A percentile compares a stretch with the other conserved stretches of the same genome.
Conservation (phyloP, 352 stramenopile species). For the Phytophthora pinifolia region DNA sequence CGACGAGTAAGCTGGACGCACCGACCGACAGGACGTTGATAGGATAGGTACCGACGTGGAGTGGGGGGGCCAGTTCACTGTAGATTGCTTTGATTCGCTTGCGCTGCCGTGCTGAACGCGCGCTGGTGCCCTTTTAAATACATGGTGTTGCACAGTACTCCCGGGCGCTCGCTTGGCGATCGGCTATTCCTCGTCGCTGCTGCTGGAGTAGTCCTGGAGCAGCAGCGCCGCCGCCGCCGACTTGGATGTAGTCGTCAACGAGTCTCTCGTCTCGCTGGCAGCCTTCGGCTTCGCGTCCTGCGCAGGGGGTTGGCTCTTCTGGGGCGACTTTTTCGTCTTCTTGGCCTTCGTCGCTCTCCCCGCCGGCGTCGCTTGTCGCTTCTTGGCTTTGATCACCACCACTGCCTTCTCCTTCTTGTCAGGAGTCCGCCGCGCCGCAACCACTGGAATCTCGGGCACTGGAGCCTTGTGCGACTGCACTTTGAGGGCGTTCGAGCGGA, state of each 20-base stretch:
- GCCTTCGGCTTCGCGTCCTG: neutral
- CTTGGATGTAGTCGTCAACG: neutral
- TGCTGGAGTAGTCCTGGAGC: slow-evolving; percentile 61
- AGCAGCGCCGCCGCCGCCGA: slow-evolving; percentile 18
- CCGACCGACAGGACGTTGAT: slow-evolving; percentile 15
- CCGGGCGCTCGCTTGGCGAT: too few relatives aligned
- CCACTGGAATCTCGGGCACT: slow-evolving; percentile 15
- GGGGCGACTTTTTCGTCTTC: slow-evolving; percentile 25
- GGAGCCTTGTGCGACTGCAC: slow-evolving; percentile 47
- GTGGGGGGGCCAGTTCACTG: slow-evolving; percentile 17
- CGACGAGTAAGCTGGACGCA: slow-evolving; percentile 41
- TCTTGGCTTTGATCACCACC: slow-evolving; percentile 62
- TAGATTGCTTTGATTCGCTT: slow-evolving; percentile 35
- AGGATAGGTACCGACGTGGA: slow-evolving; percentile 20
- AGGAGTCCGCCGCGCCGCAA: neutral
- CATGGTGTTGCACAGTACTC: slow-evolving; percentile 20
- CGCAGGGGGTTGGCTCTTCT: slow-evolving; percentile 13
- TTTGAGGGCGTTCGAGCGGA: slow-evolving; percentile 63
- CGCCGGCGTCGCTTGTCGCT: slow-evolving; percentile 21
- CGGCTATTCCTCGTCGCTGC: slow-evolving; percentile 37
- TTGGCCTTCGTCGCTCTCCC: slow-evolving; percentile 23
- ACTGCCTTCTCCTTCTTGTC: slow-evolving; percentile 20
- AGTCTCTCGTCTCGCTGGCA: neutral
- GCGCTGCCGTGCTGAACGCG: slow-evolving; percentile 12
- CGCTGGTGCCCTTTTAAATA: slow-evolving; percentile 16